Percentiles rank a stretch among this genome's conserved stretches.
Evolutionary conservation across 306 rosid genomes (phyloP).

Genomic region (Malus orientalis): DNA sequence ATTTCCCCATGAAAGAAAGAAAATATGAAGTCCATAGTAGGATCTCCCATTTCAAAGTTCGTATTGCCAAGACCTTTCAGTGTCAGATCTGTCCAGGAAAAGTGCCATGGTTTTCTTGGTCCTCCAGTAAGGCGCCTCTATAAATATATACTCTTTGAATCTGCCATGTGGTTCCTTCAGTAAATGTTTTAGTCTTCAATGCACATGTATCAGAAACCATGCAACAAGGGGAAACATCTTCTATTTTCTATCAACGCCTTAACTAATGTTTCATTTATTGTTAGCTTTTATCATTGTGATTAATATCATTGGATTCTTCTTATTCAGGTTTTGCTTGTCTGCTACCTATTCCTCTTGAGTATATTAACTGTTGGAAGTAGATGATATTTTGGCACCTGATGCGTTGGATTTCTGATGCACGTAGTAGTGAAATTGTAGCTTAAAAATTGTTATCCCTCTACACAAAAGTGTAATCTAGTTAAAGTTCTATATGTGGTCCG

Average conservation of each 20-base stretch:
- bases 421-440: background rate
- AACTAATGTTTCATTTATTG: background rate
- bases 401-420: background rate
- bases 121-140: background rate
- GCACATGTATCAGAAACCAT: background rate
- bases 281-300: background rate
- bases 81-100: background rate
- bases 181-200: background rate
- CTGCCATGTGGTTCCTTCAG: background rate
- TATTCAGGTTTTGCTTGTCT: conserved; percentile 56
- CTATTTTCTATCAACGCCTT: background rate
- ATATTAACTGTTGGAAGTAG: background rate
- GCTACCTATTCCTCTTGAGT: conserved; percentile 54
- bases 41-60: background rate
- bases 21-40: background rate
- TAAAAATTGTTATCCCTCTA: too few species aligned
- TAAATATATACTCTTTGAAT: background rate
- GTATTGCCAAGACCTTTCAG: background rate
- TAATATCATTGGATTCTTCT: conserved; percentile 7
- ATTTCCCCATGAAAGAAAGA: background rate
- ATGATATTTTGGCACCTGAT: background rate
- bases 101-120: background rate
- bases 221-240: background rate
- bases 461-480: too few species aligned
- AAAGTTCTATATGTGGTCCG: too few species aligned